Evolutionary conservation across 495 filamentous ascomycete genomes (phyloP), one percentile per base, ranked within the genome.

Genomic region (Penicillium paxilli): DNA sequence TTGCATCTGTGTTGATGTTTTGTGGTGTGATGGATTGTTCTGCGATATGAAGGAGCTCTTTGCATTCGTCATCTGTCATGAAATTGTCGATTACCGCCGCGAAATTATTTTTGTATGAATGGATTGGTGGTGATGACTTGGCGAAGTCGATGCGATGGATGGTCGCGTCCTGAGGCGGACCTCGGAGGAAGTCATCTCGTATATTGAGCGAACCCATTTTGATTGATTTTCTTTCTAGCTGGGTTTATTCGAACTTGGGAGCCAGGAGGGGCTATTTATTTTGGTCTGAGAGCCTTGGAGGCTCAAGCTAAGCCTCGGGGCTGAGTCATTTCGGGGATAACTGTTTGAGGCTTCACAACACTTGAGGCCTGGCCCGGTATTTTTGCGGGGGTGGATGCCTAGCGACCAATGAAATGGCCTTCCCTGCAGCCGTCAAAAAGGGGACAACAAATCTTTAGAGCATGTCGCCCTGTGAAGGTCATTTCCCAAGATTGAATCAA

Each of bases 41-140:
- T 30, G 87, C 85, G 16, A 85, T 64, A 9, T 58, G 49, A 25
- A 87, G 59, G 2, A 91, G 71, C 11, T 75, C 66, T 0, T 73
- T 66, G 73, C 87, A 89, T 72, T 90, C 87, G 5, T 65, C 57
- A 30, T 76, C 75, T 22, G 78, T 83, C 41, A 90, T 57, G 35
- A 85, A 77, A 57, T 88, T 72, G 72, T 90, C 86, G 9, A 89
- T 77, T 0, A 89, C 69, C 25, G 76, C 79, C 14, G 87, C 87
- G 54, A 84, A 83, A 28, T 70, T 58, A 35, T 71, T 66, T 41
- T 74, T 72, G 70, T 80, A 84, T 57, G 83, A 78, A 3, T 79
- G 79, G 8, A 91, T 60, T 0, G 74, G 59, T 7, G 74, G 72
- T 14, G 48, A 55, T 26, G 79, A 76, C 14, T 67, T 59, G n/a